Evolutionary conservation across 2,329 filamentous ascomycete genomes (phyloP), one percentile per base, ranked within the genome.

Genomic region (Sporothrix pseudoabietina): DNA sequence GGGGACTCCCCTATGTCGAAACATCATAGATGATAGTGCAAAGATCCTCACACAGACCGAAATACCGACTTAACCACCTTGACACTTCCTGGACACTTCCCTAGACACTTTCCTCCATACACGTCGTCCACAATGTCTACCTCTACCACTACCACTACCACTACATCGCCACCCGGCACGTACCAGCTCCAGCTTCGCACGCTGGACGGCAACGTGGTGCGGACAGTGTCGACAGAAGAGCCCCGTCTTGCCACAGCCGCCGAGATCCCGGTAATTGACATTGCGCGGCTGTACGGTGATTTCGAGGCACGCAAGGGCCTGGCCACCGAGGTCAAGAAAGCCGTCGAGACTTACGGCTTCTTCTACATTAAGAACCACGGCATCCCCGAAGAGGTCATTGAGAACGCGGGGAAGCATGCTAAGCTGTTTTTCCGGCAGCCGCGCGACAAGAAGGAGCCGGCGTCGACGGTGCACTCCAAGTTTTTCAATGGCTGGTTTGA

Each of bases 211-310:
- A 80, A 81, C 26, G 78, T 83, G 35, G 81, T 79, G 44, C 79
- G 81, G n/a, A 79, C 78, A 4, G 77, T 84, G 26, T 79, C 81
- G 12, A 74, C 74, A 14, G 80, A 79, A 1, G 80, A 82, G 0
- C 78, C 81, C 3, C 81, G 83, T 26, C 79, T 82, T 59, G 82
- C 82, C 1, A 76, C 77, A 1, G 75, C 79, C 0, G 79, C 79
- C 5, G 84, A 89, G 77, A 86, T 89, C 12, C 87, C 87, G 1
- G 77, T 89, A 59, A 86, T 89, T 69, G 85, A 89, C 76, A 78
- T 88, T 10, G 80, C 81, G 0, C 77, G 79, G 12, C 76, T 80
- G 69, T 81, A 82, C 71, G 82, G 85, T 69, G 70, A 71, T n/a
- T 26, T 32, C 3, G 39, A n/a, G n/a, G 16, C 22, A 3, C 44